These are phyloP conservation scores for Kwoniella dendrophila DNA, from an alignment of 768 basidiomycete genomes.

Conservation along the genomic window DNA sequence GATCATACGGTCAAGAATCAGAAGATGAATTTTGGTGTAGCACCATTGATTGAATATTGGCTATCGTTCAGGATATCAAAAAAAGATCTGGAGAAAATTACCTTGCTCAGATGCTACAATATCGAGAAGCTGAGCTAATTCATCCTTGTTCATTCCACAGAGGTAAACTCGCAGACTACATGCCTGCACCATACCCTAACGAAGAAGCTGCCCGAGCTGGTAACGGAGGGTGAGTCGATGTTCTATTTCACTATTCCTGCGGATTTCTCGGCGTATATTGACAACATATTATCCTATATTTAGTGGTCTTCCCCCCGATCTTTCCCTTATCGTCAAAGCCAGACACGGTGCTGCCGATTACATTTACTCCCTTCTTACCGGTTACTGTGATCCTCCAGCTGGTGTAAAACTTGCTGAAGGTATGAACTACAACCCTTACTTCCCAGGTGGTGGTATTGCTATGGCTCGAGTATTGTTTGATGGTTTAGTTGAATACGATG, in stretches of 20 bases:
- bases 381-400: constrained; percentile 94
- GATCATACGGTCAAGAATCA: no score
- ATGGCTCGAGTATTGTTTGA: constrained; percentile 96
- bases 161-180: constrained; percentile 96
- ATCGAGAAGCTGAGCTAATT: constrained; percentile 1
- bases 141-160: constrained; percentile 17
- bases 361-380: constrained; percentile 92
- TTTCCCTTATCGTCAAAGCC: constrained; percentile 96
- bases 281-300: neutral
- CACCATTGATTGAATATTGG: no score
- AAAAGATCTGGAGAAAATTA: no score
- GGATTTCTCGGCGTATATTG: no score
- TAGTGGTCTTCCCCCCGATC: constrained; percentile 91
- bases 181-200: constrained; percentile 93
- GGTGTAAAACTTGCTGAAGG: constrained; percentile 65
- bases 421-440: constrained; percentile 91
- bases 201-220: constrained; percentile 94
- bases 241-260: no score
- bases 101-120: no score
- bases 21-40: no score
- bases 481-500: constrained; percentile 93
- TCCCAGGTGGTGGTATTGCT: constrained; percentile 97
- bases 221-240: constrained; percentile 66
- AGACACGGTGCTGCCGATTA: constrained; percentile 97
- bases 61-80: no score